phyloP scores from a whole-genome alignment of 1,139 yeast genomes.

The Blastobotrys persicus region DNA sequence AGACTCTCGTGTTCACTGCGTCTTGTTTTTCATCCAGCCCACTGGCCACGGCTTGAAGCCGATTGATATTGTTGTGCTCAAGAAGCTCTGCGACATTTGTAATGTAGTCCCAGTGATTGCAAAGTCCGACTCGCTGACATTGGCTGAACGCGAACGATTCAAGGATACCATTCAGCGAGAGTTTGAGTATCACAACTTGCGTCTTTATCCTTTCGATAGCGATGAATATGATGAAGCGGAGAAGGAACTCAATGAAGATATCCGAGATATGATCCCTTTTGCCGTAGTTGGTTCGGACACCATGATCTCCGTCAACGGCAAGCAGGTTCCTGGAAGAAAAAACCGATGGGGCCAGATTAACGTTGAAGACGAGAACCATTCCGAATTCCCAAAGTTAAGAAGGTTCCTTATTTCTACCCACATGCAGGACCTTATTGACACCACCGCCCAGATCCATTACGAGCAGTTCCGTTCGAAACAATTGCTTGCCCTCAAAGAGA shows the following conservation, averaged over 20 bases:
- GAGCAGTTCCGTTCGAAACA: constrained; percentile 93
- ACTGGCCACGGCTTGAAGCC: constrained; percentile 76
- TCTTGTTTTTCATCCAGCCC: constrained; percentile 87
- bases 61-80: constrained; percentile 79
- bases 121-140: constrained; percentile 83
- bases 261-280: constrained; percentile 72
- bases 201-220: constrained; percentile 83
- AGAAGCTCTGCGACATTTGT: constrained; percentile 82
- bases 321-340: constrained; percentile 81
- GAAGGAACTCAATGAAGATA: constrained; percentile 38
- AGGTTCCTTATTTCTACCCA: constrained; percentile 94
- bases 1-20: constrained; percentile 95
- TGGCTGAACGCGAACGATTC: constrained; percentile 76
- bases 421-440: constrained; percentile 91
- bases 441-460: constrained; percentile 84
- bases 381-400: constrained; percentile 91
- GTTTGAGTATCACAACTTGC: constrained; percentile 68
- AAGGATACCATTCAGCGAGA: constrained; percentile 73
- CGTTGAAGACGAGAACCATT: constrained; percentile 87
- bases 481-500: constrained; percentile 89
- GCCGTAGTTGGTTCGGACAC: constrained; percentile 94
- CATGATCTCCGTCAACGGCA: constrained; percentile 55
- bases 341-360: constrained; percentile 90
- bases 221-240: constrained; percentile 66
- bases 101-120: constrained; percentile 96